Evolutionary conservation across 2,329 filamentous ascomycete genomes (phyloP).

Genomic region (Cladosporium oxysporum): DNA sequence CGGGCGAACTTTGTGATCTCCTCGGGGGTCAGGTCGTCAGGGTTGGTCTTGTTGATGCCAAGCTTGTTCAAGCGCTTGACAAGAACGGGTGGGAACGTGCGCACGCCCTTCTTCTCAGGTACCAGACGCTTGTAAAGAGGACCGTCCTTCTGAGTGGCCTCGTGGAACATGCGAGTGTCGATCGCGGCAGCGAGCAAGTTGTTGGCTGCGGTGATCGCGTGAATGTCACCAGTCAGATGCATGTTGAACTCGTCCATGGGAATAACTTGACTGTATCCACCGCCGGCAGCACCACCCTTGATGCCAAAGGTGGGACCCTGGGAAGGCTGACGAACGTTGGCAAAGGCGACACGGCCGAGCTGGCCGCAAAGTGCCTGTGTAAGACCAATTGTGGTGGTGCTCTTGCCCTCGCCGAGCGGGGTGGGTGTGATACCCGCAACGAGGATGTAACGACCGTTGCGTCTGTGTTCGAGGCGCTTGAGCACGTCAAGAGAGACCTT

Average conservation of each 20-base stretch:
- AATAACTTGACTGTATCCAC: conserved; percentile 98
- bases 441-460: conserved; percentile 86
- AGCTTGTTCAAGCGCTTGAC: conserved; percentile 92
- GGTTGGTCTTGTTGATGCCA: conserved; percentile 92
- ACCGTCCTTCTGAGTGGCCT: conserved; percentile 89
- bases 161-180: conserved; percentile 97
- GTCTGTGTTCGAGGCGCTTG: conserved; percentile 81
- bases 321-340: conserved; percentile 94
- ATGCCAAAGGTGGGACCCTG: conserved; percentile 98
- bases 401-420: conserved; percentile 95
- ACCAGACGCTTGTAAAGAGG: conserved; percentile 86
- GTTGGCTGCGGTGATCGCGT: conserved; percentile 95
- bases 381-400: conserved; percentile 93
- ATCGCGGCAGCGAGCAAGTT: conserved; percentile 95
- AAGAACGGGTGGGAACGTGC: conserved; percentile 86
- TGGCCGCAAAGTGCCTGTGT: conserved; percentile 91
- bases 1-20: conserved; percentile 88
- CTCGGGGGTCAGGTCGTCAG: conserved; percentile 84
- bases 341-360: conserved; percentile 83
- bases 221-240: conserved; percentile 95
- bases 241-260: conserved; percentile 99
- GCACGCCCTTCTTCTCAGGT: conserved; percentile 84
- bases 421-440: conserved; percentile 97
- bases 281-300: conserved; percentile 95
- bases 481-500: conserved; percentile 86